Evolutionary conservation across 768 basidiomycete genomes (phyloP).

Genomic region (Lactarius pseudohatsudake): DNA sequence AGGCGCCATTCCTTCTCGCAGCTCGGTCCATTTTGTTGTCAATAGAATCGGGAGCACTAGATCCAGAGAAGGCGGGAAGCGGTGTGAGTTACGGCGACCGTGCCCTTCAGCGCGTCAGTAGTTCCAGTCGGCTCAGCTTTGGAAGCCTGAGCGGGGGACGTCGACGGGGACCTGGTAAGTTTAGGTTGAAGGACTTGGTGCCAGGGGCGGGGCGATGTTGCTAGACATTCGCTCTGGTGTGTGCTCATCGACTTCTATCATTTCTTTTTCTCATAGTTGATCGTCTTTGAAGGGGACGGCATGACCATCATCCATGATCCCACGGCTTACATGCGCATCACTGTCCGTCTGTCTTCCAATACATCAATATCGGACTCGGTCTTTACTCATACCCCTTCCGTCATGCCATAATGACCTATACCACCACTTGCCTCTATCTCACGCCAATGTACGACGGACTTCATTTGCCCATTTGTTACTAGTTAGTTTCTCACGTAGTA

Average conservation of each 20-base stretch:
- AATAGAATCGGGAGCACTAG: conserved; percentile 86
- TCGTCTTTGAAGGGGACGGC: conserved; percentile 5
- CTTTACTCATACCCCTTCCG: conserved; percentile 39
- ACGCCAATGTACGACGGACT: conserved; percentile 33
- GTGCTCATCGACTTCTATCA: conserved; percentile 5
- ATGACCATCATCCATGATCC: not conserved
- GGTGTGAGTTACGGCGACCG: conserved; percentile 97
- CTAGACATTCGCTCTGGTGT: conserved; percentile 35
- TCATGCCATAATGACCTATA: conserved; percentile 35
- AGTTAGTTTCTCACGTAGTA: conserved; percentile 11
- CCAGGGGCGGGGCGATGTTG: conserved; percentile 63
- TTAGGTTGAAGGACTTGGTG: conserved; percentile 62
- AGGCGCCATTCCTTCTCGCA: conserved; percentile 86
- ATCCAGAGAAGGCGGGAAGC: conserved; percentile 92
- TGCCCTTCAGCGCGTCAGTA: conserved; percentile 85
- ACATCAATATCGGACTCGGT: not conserved
- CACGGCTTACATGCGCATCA: not conserved
- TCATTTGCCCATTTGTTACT: conserved; percentile 26
- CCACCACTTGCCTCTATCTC: conserved; percentile 35
- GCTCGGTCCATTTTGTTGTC: conserved; percentile 86
- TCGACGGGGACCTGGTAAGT: conserved; percentile 54
- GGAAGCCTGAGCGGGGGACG: conserved; percentile 75
- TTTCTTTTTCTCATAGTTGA: conserved; percentile 4
- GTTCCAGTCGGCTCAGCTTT: conserved; percentile 86
- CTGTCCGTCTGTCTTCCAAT: conserved; percentile 1